Percentiles rank a stretch among this genome's conserved stretches.
phyloP scores from a whole-genome alignment of 2,329 filamentous ascomycete genomes.

The Colletotrichum abscissum region DNA sequence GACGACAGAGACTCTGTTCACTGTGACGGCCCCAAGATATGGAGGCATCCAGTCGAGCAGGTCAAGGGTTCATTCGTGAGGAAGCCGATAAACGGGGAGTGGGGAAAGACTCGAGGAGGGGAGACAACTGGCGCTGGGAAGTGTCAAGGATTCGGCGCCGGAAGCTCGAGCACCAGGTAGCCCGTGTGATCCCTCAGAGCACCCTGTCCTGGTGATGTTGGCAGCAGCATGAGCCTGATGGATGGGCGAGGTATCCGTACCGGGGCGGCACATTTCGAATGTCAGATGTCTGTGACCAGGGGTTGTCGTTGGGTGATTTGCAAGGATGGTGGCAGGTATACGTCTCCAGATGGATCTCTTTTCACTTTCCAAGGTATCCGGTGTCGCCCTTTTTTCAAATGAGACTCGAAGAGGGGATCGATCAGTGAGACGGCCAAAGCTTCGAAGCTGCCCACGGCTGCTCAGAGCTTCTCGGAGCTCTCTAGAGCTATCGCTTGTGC shows the following conservation, averaged over 20 bases:
- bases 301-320: not conserved
- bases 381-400: not conserved
- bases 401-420: slow-evolving; percentile 20
- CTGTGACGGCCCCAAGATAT: not conserved
- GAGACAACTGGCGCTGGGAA: not conserved
- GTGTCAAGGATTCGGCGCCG: slow-evolving; percentile 13
- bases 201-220: not conserved
- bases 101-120: not conserved
- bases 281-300: slow-evolving; percentile 23
- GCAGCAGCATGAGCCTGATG: not conserved
- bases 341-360: not conserved
- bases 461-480: not conserved
- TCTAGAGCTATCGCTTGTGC: no score
- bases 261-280: slow-evolving; percentile 2
- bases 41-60: not conserved
- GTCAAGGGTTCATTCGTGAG: not conserved
- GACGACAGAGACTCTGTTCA: not conserved
- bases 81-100: not conserved
- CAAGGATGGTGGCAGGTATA: slow-evolving; percentile 5
- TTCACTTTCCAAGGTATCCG: slow-evolving; percentile 10
- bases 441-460: not conserved
- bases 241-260: not conserved
- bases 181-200: not conserved
- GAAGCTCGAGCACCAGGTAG: not conserved
- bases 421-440: not conserved